A percentile compares a stretch with the other conserved stretches of the same genome.
These are phyloP conservation scores for Aspergillus fijiensis DNA, from an alignment of 2,329 filamentous ascomycete genomes.

Conservation along the genomic window DNA sequence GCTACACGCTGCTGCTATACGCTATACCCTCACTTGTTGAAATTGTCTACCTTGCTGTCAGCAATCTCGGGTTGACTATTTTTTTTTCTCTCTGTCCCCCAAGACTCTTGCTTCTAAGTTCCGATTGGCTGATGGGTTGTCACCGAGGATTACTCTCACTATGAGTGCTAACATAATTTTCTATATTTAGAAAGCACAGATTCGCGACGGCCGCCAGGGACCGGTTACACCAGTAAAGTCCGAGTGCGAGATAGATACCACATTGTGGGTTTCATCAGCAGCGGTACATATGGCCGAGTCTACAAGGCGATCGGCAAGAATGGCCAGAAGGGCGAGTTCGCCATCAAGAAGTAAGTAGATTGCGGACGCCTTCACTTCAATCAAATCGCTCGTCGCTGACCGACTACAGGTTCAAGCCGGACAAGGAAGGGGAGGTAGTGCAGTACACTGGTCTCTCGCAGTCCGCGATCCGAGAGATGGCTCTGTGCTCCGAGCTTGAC, in stretches of 20 bases:
- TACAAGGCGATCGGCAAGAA: constrained; percentile 87
- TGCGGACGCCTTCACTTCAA: constrained; percentile 14
- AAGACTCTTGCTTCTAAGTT: constrained; percentile 10
- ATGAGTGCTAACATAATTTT: constrained; percentile 25
- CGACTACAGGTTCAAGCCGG: constrained; percentile 73
- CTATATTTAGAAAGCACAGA: constrained; percentile 35
- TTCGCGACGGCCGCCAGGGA: constrained; percentile 44
- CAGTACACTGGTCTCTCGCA: constrained; percentile 98
- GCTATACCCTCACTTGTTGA: not conserved
- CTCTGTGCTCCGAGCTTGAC: constrained; percentile 85
- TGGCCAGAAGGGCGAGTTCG: constrained; percentile 77
- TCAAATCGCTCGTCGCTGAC: constrained; percentile 16
- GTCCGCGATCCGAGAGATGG: constrained; percentile 96
- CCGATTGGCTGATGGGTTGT: constrained; percentile 2
- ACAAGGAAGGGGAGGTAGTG: constrained; percentile 93
- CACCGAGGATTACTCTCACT: not conserved
- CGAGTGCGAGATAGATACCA: constrained; percentile 91
- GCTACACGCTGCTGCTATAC: not conserved
- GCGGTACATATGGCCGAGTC: constrained; percentile 94
- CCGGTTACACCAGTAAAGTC: constrained; percentile 68
- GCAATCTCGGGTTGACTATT: not conserved
- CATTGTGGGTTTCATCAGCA: constrained; percentile 97
- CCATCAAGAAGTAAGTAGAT: constrained; percentile 81
- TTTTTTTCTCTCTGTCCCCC: not conserved
- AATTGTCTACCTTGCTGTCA: constrained; percentile 6